A percentile compares a stretch with the other conserved stretches of the same genome.
Conservation (phyloP, 2,329 filamentous ascomycete genomes). For the Arachnopeziza araneosa region DNA sequence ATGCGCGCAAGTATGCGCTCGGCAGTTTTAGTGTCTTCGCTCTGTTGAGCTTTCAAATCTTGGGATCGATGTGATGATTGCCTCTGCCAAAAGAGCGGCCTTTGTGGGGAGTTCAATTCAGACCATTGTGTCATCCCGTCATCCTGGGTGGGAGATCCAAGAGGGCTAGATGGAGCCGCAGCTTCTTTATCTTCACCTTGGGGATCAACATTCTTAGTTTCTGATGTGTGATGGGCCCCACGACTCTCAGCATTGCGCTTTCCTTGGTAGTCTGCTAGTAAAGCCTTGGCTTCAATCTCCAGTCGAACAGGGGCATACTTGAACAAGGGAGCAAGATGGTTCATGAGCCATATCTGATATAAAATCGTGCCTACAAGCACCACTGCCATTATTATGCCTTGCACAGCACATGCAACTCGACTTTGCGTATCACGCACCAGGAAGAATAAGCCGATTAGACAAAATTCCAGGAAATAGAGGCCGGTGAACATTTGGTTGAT, state of each 20-base stretch:
- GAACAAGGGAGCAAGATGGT: slow-evolving; percentile 16
- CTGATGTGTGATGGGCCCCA: slow-evolving; percentile 4
- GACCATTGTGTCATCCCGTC: not conserved
- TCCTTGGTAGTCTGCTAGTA: slow-evolving; percentile 13
- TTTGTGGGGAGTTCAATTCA: slow-evolving; percentile 7
- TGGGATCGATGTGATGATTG: slow-evolving; percentile 61
- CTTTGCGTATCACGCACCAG: slow-evolving; percentile 14
- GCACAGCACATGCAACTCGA: slow-evolving; percentile 12
- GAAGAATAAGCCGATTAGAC: slow-evolving; percentile 57
- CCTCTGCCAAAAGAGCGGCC: slow-evolving; percentile 13
- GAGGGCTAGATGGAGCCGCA: slow-evolving; percentile 4
- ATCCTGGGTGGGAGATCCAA: slow-evolving; percentile 5
- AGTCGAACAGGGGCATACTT: slow-evolving; percentile 16
- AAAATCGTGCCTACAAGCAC: slow-evolving; percentile 17
- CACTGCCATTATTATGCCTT: slow-evolving; percentile 21
- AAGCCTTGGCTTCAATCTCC: slow-evolving; percentile 15
- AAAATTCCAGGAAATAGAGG: slow-evolving; percentile 56
- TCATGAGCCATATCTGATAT: slow-evolving; percentile 20
- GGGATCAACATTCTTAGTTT: slow-evolving; percentile 8
- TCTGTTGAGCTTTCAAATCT: slow-evolving; percentile 49
- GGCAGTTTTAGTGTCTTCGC: slow-evolving; percentile 34
- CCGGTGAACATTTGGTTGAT: slow-evolving; percentile 59
- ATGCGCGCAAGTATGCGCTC: slow-evolving; percentile 16
- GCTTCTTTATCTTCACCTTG: slow-evolving; percentile 9
- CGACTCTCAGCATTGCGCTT: slow-evolving; percentile 2